Evolutionary conservation across 2,329 filamentous ascomycete genomes (phyloP), one percentile per base, ranked within the genome.

Genomic region (Bimuria novae-zelandiae): DNA sequence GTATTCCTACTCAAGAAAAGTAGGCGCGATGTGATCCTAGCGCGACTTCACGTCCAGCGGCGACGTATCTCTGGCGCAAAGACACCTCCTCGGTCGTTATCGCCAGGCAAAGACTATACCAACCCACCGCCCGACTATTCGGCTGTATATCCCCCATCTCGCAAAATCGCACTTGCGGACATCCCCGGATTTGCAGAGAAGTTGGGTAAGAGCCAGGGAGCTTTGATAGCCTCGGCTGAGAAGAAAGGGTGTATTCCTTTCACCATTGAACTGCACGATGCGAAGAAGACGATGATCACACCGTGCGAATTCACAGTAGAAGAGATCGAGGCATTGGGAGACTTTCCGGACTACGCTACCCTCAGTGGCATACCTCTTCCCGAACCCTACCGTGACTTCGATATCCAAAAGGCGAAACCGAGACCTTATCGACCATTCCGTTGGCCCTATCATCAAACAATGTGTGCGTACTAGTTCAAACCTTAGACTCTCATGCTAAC

Each of bases 361-460:
- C 76, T 96, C 10, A 90, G 87, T 43, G 90, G 88, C 5, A 86
- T 95, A 4, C 88, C 89, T 1, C 74, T 88, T 41, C 91, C 91
- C 0, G 59, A 77, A 7, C 79, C 88, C 0, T 86, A 89, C 51
- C 63, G 69, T 1, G 77, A 82, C 4, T 94, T 94, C 67, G 78
- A 90, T 57, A 85, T 92, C 49, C 75, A 80, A 12, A 89, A 79
- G 57, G 90, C 90, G 0, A 64, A 81, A 8, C 83, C 90, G 1
- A 80, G 91, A 52, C 90, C 90, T 0, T 95, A 92, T 68, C 81
- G 91, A 35, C 91, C 91, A 0, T 89, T 95, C 37, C 75, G 91
- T 63, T 95, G 91, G 91, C 78, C 81, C 0, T 96, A 95, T 67
- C 89, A 94, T 68, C 91, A 96, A 68, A 95, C 90, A 0, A 95